Evolutionary conservation across 2,329 filamentous ascomycete genomes (phyloP).

Genomic region (Didymella segeticola): DNA sequence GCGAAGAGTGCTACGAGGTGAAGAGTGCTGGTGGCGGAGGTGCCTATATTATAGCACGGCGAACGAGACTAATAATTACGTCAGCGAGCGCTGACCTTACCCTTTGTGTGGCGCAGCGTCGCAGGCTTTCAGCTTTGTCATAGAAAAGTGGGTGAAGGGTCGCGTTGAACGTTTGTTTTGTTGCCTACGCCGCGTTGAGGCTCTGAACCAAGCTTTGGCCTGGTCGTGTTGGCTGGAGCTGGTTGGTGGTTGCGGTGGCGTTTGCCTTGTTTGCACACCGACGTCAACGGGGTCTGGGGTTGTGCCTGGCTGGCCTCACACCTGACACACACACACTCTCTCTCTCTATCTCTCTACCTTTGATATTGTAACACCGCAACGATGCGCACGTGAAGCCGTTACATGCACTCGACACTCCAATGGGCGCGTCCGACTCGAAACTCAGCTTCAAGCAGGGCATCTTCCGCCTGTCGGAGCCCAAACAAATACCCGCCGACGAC

Average conservation of each 20-base stretch:
- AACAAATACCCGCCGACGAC: constrained; percentile 85
- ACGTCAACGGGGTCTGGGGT: constrained; percentile 25
- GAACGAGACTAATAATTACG: constrained; percentile 5
- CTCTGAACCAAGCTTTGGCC: too few species aligned
- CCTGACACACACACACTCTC: too few species aligned
- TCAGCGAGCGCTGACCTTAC: constrained; percentile 3
- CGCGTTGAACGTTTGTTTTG: too few species aligned
- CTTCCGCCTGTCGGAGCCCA: constrained; percentile 92
- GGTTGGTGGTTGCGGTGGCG: neutral
- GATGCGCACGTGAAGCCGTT: constrained; percentile 35
- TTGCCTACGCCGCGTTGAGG: too few species aligned
- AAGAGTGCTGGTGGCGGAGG: constrained; percentile 9
- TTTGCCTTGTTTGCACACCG: constrained; percentile 33
- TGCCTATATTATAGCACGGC: constrained; percentile 7
- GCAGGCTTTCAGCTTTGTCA: too few species aligned
- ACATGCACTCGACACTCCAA: constrained; percentile 56
- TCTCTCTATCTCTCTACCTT: too few species aligned
- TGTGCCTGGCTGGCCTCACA: too few species aligned
- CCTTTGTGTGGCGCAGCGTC: neutral
- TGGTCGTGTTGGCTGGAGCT: too few species aligned
- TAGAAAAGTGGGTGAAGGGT: too few species aligned
- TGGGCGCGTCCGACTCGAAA: constrained; percentile 99
- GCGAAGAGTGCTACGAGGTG: too few species aligned
- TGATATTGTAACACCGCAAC: too few species aligned
- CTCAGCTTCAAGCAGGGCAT: constrained; percentile 98